Base-by-base conservation (phyloP, 371 early-diverging fungal species). In the Homolaphlyctis polyrhiza region DNA sequence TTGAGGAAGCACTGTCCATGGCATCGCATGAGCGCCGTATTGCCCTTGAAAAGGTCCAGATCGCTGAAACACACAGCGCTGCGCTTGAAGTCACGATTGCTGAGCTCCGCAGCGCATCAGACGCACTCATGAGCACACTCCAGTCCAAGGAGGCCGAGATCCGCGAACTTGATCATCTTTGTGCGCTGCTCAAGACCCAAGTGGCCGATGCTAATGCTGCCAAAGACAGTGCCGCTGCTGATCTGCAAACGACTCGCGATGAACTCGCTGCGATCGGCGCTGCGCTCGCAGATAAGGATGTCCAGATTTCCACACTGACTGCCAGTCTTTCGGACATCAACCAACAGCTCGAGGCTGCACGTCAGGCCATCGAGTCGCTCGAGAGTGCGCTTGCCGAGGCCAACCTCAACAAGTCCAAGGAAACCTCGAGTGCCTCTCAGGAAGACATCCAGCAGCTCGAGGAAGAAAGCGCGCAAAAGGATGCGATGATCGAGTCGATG, bases 371-470 rank as follows among this genome's bases (percentile, higher is more conserved):
- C 55, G 8, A 35, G 6, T 2, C 2, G 3, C 55, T 55, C 8
- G 33, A 55, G n/a, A 25, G 8, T n/a, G 55, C 55, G 2, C 35
- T 55, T 2, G 11, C 4, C 55, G 35, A 55, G 3, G 55, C 55
- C 6, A 3, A 27, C 2, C 6, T 2, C 18, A 14, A 27, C 55
- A 55, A 35, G 30, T 27, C 35, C 8, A 55, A 2, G 6, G 2
- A 55, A 4, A 13, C 30, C n/a, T 3, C 6, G 11, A 51, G n/a
- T 4, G n/a, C 32, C 30, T 55, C 55, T 3, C 55, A 55, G 35
- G 55, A 55, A 25, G 55, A 55, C 30, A 30, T 55, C n/a, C 33
- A 30, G 30, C 55, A 55, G 55, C 30, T 55, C 35, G 55, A 55
- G 55, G 55, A 55, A 27, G 35, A 55, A 14, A 35, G 33, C 33